These are phyloP conservation scores for Solanum hybrid DNA, from an alignment of 305 asterid species.

Conservation along the genomic window DNA sequence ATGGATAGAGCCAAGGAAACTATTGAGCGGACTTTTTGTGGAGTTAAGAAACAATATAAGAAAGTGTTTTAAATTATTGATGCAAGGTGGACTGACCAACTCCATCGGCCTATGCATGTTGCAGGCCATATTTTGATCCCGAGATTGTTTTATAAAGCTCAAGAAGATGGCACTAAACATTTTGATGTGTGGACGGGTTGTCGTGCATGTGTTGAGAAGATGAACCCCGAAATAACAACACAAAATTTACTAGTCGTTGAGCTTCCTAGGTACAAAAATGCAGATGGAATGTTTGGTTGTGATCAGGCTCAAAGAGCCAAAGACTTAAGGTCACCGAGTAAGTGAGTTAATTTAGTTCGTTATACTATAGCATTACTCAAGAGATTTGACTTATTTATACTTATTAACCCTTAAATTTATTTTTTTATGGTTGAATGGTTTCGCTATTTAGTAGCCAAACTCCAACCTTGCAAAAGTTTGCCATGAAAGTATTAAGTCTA, in stretches of 20 bases:
- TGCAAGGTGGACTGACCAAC: neutral
- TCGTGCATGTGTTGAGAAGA: neutral
- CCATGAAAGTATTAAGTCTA: neutral
- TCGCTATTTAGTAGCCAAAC: neutral
- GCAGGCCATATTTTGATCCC: neutral
- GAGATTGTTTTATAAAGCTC: neutral
- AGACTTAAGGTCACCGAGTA: neutral
- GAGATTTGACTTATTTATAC: neutral
- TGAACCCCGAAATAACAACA: neutral
- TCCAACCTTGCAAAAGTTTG: neutral
- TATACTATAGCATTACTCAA: neutral
- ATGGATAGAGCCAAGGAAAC: neutral
- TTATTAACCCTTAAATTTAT: neutral
- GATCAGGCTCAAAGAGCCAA: neutral
- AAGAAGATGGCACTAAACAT: neutral
- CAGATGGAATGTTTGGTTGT: neutral
- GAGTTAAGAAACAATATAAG: neutral
- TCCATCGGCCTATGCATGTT: neutral
- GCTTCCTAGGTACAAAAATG: neutral
- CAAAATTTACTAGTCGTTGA: neutral
- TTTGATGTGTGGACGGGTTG: neutral
- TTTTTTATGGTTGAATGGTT: neutral
- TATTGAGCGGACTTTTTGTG: neutral
- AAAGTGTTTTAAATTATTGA: neutral
- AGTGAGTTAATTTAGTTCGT: neutral